Evolutionary conservation across 2,329 filamentous ascomycete genomes (phyloP), one percentile per base, ranked within the genome.

Genomic region (Coniochaeta sp.): DNA sequence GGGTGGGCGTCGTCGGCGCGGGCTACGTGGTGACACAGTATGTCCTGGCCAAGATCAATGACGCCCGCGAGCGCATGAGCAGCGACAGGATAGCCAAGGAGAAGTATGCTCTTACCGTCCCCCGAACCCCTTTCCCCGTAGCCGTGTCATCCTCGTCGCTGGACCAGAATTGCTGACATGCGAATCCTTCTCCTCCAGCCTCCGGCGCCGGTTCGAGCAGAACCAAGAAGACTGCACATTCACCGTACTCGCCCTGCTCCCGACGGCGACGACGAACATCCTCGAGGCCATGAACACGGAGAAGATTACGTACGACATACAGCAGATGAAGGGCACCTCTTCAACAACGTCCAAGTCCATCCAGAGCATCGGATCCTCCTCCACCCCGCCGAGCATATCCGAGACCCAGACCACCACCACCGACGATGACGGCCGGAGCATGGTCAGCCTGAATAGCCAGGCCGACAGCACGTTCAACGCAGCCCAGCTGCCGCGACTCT

Each of bases 191-290:
- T 58, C 6, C 32, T n/a, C 26, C 62, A 97, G 92, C 70, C 81
- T 99, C 55, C 91, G 91, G 49, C 87, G 94, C 53, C 88, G 94
- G 64, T 99, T 99, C 72, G 90, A 97, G 69, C 94, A 99, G 71
- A 99, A 99, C 69, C 94, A 99, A 67, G 92, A 96, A 67, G 94
- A 99, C 71, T 99, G 94, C 72, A 96, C 92, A 47, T 96, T 95
- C 67, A 99, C 94, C 32, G 91, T 97, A 42, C 84, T 97, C n/a
- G 94, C 92, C 27, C 83, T 99, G 51, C 79, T 99, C 9, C 94
- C 94, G 4, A 95, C 92, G 30, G 89, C 91, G 6, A 91, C 91
- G 22, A 84, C 94, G 59, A 92, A 95, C 65, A 87, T 99, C 61
- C 76, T 96, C 62, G 85, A 89, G 59, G 85, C 87, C 28, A 82